phyloP scores from a whole-genome alignment of 2,329 filamentous ascomycete genomes.

The Microsporum audouinii region DNA sequence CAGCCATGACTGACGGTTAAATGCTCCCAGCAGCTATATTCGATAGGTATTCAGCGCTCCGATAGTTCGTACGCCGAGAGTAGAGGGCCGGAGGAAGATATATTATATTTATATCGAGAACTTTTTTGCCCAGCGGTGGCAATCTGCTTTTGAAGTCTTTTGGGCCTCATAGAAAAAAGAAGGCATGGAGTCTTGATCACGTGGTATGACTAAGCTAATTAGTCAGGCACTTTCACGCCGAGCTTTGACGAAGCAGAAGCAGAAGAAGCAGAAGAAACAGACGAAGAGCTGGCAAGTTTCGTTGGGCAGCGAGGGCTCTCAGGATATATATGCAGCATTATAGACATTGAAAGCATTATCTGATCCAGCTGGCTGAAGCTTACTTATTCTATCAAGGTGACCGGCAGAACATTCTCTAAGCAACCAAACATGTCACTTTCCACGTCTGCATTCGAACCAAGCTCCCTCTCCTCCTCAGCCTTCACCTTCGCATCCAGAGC shows the following conservation, averaged over 20 bases:
- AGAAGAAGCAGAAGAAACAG: background rate
- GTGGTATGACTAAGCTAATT: background rate
- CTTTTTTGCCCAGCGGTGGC: background rate
- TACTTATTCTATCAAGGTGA: background rate
- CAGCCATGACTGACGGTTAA: conserved; percentile 26
- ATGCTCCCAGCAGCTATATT: background rate
- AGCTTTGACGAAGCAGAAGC: background rate
- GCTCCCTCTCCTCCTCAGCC: conserved; percentile 8
- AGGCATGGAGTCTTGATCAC: background rate
- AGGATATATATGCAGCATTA: background rate
- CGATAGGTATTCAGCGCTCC: background rate
- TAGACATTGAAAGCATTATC: too few species aligned
- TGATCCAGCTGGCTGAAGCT: background rate
- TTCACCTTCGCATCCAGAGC: conserved; percentile 27
- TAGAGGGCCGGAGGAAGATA: background rate
- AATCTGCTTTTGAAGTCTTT: background rate
- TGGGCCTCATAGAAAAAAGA: background rate
- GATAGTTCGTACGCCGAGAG: background rate
- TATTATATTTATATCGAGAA: background rate
- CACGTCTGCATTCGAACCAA: conserved; percentile 22
- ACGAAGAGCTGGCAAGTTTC: background rate
- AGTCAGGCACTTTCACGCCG: background rate
- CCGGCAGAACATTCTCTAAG: background rate
- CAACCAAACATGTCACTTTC: conserved; percentile 4
- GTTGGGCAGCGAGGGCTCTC: background rate